phyloP scores from a whole-genome alignment of 352 stramenopile genomes.

The Phytophthora pisi region DNA sequence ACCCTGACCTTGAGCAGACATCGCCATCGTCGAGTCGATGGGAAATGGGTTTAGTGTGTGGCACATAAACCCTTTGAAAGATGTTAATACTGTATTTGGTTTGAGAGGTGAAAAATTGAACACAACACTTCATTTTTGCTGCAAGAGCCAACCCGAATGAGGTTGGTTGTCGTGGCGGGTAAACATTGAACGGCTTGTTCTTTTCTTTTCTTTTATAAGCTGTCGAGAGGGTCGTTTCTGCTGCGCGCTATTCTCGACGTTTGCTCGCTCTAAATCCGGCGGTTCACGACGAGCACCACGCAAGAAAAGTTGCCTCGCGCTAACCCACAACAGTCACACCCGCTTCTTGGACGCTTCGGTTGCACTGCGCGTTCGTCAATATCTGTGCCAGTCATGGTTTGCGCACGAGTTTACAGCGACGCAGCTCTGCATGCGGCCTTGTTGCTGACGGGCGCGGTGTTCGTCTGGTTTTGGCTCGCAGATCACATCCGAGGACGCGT shows the following conservation, averaged over 20 bases:
- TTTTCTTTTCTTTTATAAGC: not conserved
- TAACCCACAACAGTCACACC: not conserved
- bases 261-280: not conserved
- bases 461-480: constrained; percentile 8
- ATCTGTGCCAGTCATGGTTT: not conserved
- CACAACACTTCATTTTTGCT: not conserved
- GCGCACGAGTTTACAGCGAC: constrained; percentile 4
- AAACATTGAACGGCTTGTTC: too few relatives aligned
- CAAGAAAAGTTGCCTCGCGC: not conserved
- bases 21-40: constrained; percentile 22
- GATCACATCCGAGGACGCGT: constrained; percentile 9
- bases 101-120: not conserved
- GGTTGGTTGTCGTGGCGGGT: not conserved
- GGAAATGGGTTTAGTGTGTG: not conserved
- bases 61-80: not conserved
- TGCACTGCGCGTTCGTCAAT: not conserved
- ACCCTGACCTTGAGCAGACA: constrained; percentile 65
- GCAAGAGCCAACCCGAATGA: not conserved
- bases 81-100: not conserved
- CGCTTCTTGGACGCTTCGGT: not conserved
- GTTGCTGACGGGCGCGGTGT: constrained; percentile 1
- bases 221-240: not conserved
- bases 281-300: not conserved
- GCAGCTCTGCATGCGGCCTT: constrained; percentile 8
- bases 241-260: constrained; percentile 1